Conservation (phyloP, 1,139 yeast genomes). For the Candida tropicalis region DNA sequence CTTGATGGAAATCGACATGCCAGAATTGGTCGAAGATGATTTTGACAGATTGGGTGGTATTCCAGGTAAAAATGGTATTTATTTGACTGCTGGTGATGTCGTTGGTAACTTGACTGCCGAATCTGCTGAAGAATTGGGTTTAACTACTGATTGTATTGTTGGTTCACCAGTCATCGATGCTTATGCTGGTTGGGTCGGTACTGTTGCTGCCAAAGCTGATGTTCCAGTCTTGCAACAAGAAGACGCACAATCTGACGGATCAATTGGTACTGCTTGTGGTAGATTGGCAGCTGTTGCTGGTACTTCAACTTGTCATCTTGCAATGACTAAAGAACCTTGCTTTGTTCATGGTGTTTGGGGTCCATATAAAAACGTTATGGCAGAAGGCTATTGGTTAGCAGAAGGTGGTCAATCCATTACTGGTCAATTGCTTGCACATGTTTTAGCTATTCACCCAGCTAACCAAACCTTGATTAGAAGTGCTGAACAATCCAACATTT, state of each 20-base stretch:
- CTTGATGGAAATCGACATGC: conserved; percentile 64
- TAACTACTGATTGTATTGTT: conserved; percentile 76
- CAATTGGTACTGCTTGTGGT: conserved; percentile 67
- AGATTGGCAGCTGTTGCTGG: conserved; percentile 98
- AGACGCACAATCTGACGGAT: conserved; percentile 30
- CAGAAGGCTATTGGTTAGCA: conserved; percentile 92
- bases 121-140: conserved; percentile 85
- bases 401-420: conserved; percentile 99
- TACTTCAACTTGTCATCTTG: conserved; percentile 95
- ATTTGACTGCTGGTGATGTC: conserved; percentile 83
- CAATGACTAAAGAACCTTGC: conserved; percentile 79
- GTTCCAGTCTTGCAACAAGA: conserved; percentile 49
- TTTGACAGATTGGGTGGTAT: conserved; percentile 85
- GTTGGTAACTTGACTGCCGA: conserved; percentile 69
- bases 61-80: conserved; percentile 69
- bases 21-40: conserved; percentile 75
- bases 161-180: conserved; percentile 98
- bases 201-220: conserved; percentile 86
- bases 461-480: conserved; percentile 64
- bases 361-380: conserved; percentile 90
- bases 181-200: conserved; percentile 98
- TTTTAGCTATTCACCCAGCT: conserved; percentile 89
- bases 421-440: conserved; percentile 90
- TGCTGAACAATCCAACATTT: conserved; percentile 65
- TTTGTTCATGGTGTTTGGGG: conserved; percentile 99